A percentile compares a stretch with the other conserved stretches of the same genome.
These are phyloP conservation scores for Antrodiella citrinella DNA, from an alignment of 768 basidiomycete species.

Conservation along the genomic window DNA sequence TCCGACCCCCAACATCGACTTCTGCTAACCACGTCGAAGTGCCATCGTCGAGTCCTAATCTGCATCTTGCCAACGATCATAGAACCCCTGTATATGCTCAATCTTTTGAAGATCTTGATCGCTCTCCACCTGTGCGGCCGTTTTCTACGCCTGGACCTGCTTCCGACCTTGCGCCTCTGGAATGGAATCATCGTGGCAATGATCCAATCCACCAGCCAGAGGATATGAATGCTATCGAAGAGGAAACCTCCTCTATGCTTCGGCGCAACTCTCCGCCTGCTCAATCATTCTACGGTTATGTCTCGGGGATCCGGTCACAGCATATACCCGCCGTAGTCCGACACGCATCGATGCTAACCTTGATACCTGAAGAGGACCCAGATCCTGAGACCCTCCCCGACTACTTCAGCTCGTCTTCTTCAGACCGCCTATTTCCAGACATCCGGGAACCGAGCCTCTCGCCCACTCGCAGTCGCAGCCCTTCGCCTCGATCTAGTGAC, in stretches of 20 bases:
- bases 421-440: not conserved
- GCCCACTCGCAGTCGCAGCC: not conserved
- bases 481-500: not conserved
- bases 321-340: not conserved
- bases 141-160: not conserved
- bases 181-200: not conserved
- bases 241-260: not conserved
- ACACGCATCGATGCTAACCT: not conserved
- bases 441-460: not conserved
- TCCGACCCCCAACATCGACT: not conserved
- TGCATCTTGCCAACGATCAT: not conserved
- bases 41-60: not conserved
- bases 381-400: not conserved
- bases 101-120: not conserved
- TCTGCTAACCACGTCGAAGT: not conserved
- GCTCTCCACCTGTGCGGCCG: not conserved
- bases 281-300: too few species aligned
- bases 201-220: not conserved
- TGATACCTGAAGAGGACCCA: not conserved
- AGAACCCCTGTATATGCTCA: not conserved
- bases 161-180: not conserved
- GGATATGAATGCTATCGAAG: not conserved
- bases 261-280: not conserved
- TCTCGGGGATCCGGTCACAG: too few species aligned
- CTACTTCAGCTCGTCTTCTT: not conserved